Base-by-base conservation (phyloP, 495 filamentous ascomycete genomes). In the Lentithecium fluviatile region DNA sequence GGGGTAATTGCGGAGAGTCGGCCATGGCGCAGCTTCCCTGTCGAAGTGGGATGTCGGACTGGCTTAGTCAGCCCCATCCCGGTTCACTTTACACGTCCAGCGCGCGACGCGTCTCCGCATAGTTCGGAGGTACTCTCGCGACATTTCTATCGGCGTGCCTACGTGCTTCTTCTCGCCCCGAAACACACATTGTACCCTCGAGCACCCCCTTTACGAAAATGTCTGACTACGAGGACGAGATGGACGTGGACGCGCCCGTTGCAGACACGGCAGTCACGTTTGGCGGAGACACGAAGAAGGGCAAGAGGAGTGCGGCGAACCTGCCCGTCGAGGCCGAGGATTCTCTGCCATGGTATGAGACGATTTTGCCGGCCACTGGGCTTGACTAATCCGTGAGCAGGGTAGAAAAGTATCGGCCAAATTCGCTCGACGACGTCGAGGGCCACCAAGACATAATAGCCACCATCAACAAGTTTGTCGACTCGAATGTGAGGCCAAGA, bases 361-460 rank as follows among this genome's bases (percentile, higher is more conserved):
- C 2, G 15, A 5, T 20, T 15, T 57, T 2, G 26, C 0, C 26
- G 11, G 6, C 17, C 15, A 25, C 20, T 23, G 6, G 29, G 23
- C 17, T 36, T 37, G 29, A 6, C 2, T 48, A 47, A 66, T 37
- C 37, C 26, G 2, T 19, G 15, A 34, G 5, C 54, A 97, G 92
- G 92, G 91, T 99, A n/a, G 94, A 99, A 70, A 99, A 99, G 74
- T 99, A 97, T 73, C 84, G 94, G 45, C 94, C 94, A 15, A 84
- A 85, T 57, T 88, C 89, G 2, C 81, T 99, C 20, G 82, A 85
- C 47, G 94, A 99, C 75, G 94, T 99, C 50, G 93, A 90, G 3
- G 94, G 94, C n/a, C 94, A 99, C 71, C 88, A 97, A 71, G 94
- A 97, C 74, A 97, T 98, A 68, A 82, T 98, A 46, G 85, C 90